Evolutionary conservation across 2,329 filamentous ascomycete genomes (phyloP).

Genomic region (Ciborinia camelliae): DNA sequence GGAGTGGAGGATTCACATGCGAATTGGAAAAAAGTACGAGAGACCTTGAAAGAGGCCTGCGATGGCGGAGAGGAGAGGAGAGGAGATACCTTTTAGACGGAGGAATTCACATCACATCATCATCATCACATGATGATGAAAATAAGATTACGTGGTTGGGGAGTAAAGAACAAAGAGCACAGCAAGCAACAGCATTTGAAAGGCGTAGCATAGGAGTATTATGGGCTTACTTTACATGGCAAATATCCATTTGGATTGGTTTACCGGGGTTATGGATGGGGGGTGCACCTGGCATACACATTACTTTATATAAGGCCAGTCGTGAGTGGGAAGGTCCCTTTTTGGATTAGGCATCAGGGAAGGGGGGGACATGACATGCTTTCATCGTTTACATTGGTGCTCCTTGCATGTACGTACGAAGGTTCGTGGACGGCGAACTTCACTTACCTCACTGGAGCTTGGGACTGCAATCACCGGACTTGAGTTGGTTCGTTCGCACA

Average conservation of each 20-base stretch:
- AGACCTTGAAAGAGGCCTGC: neutral
- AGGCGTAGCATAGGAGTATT: conserved; percentile 16
- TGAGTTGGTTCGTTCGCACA: conserved; percentile 7
- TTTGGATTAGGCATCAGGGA: conserved; percentile 18
- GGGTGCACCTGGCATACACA: neutral
- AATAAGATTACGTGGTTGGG: neutral
- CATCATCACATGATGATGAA: neutral
- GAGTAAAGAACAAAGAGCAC: conserved; percentile 9
- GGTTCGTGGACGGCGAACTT: no score
- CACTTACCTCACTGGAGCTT: no score
- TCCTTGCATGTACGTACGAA: no score
- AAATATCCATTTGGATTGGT: conserved; percentile 21
- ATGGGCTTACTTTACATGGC: conserved; percentile 20
- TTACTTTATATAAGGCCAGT: conserved; percentile 2
- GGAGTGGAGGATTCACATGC: no score
- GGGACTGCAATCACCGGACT: no score
- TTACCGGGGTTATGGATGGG: conserved; percentile 5
- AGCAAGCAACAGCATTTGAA: conserved; percentile 14
- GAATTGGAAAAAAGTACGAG: neutral
- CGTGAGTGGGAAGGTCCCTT: no score
- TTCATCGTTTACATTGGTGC: conserved; percentile 14
- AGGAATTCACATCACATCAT: conserved; percentile 10
- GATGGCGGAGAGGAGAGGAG: no score
- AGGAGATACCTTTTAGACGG: conserved; percentile 23
- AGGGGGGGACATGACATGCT: neutral